Evolutionary conservation across 345 rosid species (phyloP), one percentile per base, ranked within the genome.

Genomic region (Acer negundo): DNA sequence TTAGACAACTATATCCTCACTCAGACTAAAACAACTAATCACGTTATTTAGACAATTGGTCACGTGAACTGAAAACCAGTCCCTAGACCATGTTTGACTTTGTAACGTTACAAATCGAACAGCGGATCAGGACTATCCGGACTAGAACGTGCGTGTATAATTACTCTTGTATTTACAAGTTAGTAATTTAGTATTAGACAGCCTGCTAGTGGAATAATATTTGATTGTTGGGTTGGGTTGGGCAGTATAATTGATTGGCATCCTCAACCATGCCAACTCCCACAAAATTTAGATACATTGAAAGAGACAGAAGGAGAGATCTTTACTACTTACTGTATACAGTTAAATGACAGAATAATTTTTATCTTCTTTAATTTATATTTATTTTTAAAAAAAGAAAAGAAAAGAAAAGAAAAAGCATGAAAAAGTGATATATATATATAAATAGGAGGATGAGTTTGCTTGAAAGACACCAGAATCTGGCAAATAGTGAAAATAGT

Each of bases 401-500:
- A 75, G 2, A 35, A 35, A 58, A 12, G 42, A 42, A 15, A 56
- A n/a, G 16, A 53, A 44, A 20, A 67, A 24, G 2, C 26, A 28
- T 23, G 23, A 53, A 22, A 23, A 20, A 59, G 38, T 35, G 38
- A 42, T 42, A 42, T 8, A 42, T 7, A 40, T 4, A 42, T 42
- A 42, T 42, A 42, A 42, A 42, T 42, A 9, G 46, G 46, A 42
- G 46, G 7, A 2, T 6, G 31, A 78, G 79, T n/a, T 80, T 79
- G 84, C 75, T 77, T 84, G 78, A 82, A 84, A 80, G 87, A 55
- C n/a, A 80, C 38, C 20, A 26, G 73, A 75, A 86, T 80, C 62
- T 69, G 22, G 59, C 46, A 76, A 56, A 80, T 56, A 72, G 42
- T 70, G 20, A 47, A 67, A 40, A 53, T 40, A 35, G 68, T 22